Evolutionary conservation across 805 yeast genomes (phyloP).

Genomic region (Jamesozyma gamospora): DNA sequence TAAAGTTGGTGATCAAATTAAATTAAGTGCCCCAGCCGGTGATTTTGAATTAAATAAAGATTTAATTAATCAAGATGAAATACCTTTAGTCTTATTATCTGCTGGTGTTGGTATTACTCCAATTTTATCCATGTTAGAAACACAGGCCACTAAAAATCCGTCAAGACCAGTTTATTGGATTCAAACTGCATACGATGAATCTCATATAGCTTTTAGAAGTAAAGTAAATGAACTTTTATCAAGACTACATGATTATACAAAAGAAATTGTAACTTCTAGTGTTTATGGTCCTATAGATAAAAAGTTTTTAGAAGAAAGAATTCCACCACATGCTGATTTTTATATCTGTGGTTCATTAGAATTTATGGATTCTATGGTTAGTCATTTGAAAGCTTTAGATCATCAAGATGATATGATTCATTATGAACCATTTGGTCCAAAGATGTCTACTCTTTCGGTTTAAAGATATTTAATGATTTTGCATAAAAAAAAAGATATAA

Average conservation of each 20-base stretch:
- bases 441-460: slow-evolving; percentile 22
- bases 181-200: slow-evolving; percentile 20
- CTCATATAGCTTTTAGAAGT: slow-evolving; percentile 18
- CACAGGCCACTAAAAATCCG: slow-evolving; percentile 19
- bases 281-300: slow-evolving; percentile 20
- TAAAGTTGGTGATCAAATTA: slow-evolving; percentile 38
- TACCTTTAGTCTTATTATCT: slow-evolving; percentile 36
- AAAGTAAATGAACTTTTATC: slow-evolving; percentile 18
- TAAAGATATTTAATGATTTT: not conserved
- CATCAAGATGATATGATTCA: slow-evolving; percentile 20
- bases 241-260: slow-evolving; percentile 8
- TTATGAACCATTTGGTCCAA: slow-evolving; percentile 30
- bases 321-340: slow-evolving; percentile 23
- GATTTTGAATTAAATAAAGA: slow-evolving; percentile 31
- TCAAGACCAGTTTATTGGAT: slow-evolving; percentile 27
- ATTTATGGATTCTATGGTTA: slow-evolving; percentile 23
- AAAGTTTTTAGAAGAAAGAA: slow-evolving; percentile 13
- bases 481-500: too few relatives aligned
- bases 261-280: slow-evolving; percentile 16
- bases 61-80: slow-evolving; percentile 23
- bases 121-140: slow-evolving; percentile 41
- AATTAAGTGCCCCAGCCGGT: slow-evolving; percentile 53
- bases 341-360: slow-evolving; percentile 27
- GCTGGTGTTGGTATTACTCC: slow-evolving; percentile 71
- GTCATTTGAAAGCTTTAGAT: slow-evolving; percentile 12